Conservation (phyloP, 2,329 filamentous ascomycete species). For the Exophiala bonariae region DNA sequence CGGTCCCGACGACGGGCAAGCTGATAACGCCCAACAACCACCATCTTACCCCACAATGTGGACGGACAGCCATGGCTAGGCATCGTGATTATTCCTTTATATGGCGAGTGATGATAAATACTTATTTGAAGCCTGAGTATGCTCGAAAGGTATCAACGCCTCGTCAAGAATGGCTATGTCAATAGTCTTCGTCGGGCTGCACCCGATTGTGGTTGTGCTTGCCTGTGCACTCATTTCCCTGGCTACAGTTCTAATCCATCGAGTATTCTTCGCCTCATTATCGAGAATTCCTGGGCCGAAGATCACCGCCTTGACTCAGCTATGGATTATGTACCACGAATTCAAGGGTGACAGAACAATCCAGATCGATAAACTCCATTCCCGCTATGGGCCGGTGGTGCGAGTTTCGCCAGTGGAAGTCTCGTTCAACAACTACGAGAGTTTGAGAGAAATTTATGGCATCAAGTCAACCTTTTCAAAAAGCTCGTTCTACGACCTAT, state of each 20-base stretch:
- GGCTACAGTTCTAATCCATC: slow-evolving; percentile 8
- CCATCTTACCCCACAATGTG: not conserved
- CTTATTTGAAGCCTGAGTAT: slow-evolving; percentile 7
- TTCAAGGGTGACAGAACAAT: slow-evolving; percentile 13
- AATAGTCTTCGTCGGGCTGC: slow-evolving; percentile 1
- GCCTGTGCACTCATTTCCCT: slow-evolving; percentile 5
- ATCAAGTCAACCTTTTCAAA: slow-evolving; percentile 25
- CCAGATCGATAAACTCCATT: slow-evolving; percentile 60
- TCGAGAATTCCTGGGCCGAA: slow-evolving; percentile 26
- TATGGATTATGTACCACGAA: slow-evolving; percentile 14
- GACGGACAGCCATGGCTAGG: not conserved
- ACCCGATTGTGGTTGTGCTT: slow-evolving; percentile 3
- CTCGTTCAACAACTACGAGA: slow-evolving; percentile 64
- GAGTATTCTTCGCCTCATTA: slow-evolving; percentile 23
- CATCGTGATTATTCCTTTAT: slow-evolving; percentile 4
- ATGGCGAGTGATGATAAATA: slow-evolving; percentile 4
- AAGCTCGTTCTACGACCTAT: slow-evolving; percentile 37
- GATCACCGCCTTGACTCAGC: slow-evolving; percentile 18
- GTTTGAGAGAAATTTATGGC: slow-evolving; percentile 61
- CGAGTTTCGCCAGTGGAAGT: slow-evolving; percentile 66
- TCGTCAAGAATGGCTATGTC: slow-evolving; percentile 7
- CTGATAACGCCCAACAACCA: slow-evolving; percentile 12
- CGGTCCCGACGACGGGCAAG: slow-evolving; percentile 3
- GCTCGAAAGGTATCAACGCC: slow-evolving; percentile 4
- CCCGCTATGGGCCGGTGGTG: slow-evolving; percentile 60